Percentiles rank a stretch among this genome's conserved stretches.
Evolutionary conservation across 345 rosid genomes (phyloP).

Genomic region (Eutrema yunnanense): DNA sequence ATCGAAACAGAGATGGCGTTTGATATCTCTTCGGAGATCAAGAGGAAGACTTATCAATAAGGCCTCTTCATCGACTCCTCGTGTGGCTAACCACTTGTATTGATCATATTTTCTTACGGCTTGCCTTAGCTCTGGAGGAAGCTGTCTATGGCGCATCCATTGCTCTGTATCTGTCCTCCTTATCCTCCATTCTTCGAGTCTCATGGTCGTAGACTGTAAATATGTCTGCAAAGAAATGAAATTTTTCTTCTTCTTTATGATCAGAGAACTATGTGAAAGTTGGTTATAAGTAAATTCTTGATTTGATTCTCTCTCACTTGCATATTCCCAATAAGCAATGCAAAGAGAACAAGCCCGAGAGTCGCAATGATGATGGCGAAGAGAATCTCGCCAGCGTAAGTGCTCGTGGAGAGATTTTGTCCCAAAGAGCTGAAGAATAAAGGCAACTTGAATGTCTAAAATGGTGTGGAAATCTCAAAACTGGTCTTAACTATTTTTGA

Average conservation of each 20-base stretch:
- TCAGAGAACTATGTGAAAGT: background rate
- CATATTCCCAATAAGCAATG: slow-evolving; percentile 93
- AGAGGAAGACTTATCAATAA: slow-evolving; percentile 70
- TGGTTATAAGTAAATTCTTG: background rate
- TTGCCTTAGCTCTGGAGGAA: slow-evolving; percentile 57
- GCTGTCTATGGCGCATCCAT: slow-evolving; percentile 95
- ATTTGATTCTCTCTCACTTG: slow-evolving; percentile 44
- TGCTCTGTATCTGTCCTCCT: slow-evolving; percentile 85
- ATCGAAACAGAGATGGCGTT: slow-evolving; percentile 87
- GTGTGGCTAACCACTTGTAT: slow-evolving; percentile 80
- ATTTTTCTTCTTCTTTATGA: background rate
- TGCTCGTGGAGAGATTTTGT: slow-evolving; percentile 73
- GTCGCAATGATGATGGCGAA: slow-evolving; percentile 73
- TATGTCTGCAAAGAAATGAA: slow-evolving; percentile 50
- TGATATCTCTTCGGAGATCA: slow-evolving; percentile 81
- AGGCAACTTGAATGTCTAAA: background rate
- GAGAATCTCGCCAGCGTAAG: slow-evolving; percentile 67
- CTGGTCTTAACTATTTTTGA: background rate
- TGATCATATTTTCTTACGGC: slow-evolving; percentile 76
- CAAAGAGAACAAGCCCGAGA: slow-evolving; percentile 85
- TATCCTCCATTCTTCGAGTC: slow-evolving; percentile 91
- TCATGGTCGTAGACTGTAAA: slow-evolving; percentile 71
- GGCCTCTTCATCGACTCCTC: slow-evolving; percentile 87
- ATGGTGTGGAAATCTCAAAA: background rate
- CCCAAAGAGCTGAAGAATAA: slow-evolving; percentile 59